phyloP scores from a whole-genome alignment of 2,329 filamentous ascomycete genomes.

The Penicillium sp. region DNA sequence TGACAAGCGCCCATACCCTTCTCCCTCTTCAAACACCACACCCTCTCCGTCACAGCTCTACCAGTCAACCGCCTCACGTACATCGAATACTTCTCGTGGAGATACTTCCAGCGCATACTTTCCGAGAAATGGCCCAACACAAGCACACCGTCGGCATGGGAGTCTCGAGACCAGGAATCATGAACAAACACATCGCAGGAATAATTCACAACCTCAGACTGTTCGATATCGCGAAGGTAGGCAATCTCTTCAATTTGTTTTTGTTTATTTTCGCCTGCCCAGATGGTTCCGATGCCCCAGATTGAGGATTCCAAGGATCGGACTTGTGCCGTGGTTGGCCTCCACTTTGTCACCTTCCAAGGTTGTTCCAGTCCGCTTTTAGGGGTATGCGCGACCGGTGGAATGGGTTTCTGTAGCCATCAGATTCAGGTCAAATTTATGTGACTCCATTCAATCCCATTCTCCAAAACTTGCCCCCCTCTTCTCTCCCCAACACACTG shows the following conservation, averaged over 20 bases:
- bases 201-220: conserved; percentile 22
- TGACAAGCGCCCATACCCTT: conserved; percentile 20
- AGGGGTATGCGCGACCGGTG: neutral
- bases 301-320: conserved; percentile 21
- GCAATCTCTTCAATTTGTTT: conserved; percentile 1
- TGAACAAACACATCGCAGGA: conserved; percentile 20
- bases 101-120: conserved; percentile 19
- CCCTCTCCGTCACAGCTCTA: conserved; percentile 7
- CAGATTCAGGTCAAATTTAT: neutral
- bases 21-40: conserved; percentile 6
- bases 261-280: conserved; percentile 7
- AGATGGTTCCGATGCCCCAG: conserved; percentile 18
- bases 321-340: conserved; percentile 23
- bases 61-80: conserved; percentile 11
- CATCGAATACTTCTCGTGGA: conserved; percentile 18
- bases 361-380: too few species aligned
- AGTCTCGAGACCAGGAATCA: conserved; percentile 18
- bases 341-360: conserved; percentile 10
- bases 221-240: conserved; percentile 18
- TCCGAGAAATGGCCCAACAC: conserved; percentile 14
- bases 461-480: neutral
- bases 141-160: conserved; percentile 20
- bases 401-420: neutral
- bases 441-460: neutral
- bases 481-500: conserved; percentile 4